A percentile compares a stretch with the other conserved stretches of the same genome.
Evolutionary conservation across 192 early-diverging fungal species (phyloP).

Genomic region (Podila horticola): DNA sequence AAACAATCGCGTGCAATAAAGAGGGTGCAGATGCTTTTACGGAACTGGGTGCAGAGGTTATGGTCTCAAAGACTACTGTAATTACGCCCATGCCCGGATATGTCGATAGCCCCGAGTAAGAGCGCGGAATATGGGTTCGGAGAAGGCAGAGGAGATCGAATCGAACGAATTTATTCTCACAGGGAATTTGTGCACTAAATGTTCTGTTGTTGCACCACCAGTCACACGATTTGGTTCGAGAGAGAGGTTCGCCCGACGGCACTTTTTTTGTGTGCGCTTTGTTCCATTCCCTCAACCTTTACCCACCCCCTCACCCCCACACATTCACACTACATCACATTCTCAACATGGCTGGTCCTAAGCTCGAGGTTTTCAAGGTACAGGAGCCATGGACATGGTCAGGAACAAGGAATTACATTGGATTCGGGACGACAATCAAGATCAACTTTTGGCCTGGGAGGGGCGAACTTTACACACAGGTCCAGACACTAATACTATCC

Average conservation of each 20-base stretch:
- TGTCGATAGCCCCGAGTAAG: conserved; percentile 4
- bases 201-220: too few species aligned
- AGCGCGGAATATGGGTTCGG: conserved; percentile 2
- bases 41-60: too few species aligned
- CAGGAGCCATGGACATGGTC: background rate
- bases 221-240: too few species aligned
- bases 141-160: too few species aligned
- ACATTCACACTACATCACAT: background rate
- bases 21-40: too few species aligned
- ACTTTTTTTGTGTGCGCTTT: too few species aligned
- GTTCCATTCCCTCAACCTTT: background rate
- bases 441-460: background rate
- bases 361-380: conserved; percentile 5
- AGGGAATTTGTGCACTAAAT: too few species aligned
- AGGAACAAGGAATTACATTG: too few species aligned
- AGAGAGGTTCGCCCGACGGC: too few species aligned
- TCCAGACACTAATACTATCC: background rate
- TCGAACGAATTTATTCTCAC: too few species aligned
- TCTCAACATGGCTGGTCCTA: background rate
- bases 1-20: too few species aligned
- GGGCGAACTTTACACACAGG: background rate
- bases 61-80: too few species aligned
- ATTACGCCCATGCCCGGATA: conserved; percentile 1
- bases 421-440: background rate
- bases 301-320: background rate